A percentile compares a stretch with the other conserved stretches of the same genome.
Evolutionary conservation across 1,139 yeast genomes (phyloP).

Genomic region (Geotrichum histeridarum): DNA sequence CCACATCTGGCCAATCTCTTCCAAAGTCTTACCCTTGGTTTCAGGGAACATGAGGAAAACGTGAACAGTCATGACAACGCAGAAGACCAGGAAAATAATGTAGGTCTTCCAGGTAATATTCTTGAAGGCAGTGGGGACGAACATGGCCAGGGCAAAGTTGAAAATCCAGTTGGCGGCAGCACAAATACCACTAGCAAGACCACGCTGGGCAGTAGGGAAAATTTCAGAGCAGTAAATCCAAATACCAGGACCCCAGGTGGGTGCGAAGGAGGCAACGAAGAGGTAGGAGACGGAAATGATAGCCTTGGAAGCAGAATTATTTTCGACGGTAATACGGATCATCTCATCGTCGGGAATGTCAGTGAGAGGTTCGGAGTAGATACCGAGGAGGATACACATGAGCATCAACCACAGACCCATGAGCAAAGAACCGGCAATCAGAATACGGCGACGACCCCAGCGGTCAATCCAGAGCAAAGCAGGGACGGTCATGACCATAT

Average conservation of each 20-base stretch:
- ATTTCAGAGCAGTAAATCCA: conserved; percentile 57
- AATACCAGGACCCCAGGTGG: conserved; percentile 62
- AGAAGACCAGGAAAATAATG: conserved; percentile 60
- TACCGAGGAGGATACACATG: conserved; percentile 42
- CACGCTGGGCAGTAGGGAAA: conserved; percentile 56
- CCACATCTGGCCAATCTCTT: conserved; percentile 60
- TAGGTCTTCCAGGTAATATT: conserved; percentile 54
- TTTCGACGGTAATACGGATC: conserved; percentile 45
- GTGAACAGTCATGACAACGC: conserved; percentile 51
- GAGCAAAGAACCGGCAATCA: conserved; percentile 40
- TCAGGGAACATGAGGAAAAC: conserved; percentile 60
- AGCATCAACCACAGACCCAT: conserved; percentile 45
- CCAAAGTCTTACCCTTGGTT: conserved; percentile 60
- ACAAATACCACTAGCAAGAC: conserved; percentile 50
- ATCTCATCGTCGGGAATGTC: conserved; percentile 40
- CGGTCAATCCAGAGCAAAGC: conserved; percentile 46
- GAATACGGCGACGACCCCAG: conserved; percentile 51
- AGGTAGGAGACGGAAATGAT: conserved; percentile 59
- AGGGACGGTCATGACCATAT: conserved; percentile 42
- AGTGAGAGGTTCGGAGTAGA: conserved; percentile 41
- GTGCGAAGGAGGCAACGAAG: conserved; percentile 63
- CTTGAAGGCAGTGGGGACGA: conserved; percentile 49
- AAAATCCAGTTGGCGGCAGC: conserved; percentile 61
- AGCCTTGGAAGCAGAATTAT: conserved; percentile 42
- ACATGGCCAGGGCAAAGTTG: conserved; percentile 52